phyloP scores from a whole-genome alignment of 2,329 filamentous ascomycete genomes.

The Myriosclerotinia duriaeana region DNA sequence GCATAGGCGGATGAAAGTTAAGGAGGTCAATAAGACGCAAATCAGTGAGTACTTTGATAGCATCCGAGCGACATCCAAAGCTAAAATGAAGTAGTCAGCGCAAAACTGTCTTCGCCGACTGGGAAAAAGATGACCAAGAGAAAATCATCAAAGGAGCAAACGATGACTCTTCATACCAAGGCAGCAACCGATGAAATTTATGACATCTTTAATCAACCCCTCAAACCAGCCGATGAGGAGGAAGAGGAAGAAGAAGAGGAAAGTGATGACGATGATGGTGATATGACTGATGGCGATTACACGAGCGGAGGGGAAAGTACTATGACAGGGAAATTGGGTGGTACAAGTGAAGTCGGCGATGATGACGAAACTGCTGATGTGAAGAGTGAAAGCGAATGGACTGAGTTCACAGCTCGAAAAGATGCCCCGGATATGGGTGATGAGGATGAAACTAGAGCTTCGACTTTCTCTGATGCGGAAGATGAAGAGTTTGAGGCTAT shows the following conservation, averaged over 20 bases:
- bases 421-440: constrained; percentile 57
- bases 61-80: background rate
- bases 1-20: constrained; percentile 71
- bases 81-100: constrained; percentile 67
- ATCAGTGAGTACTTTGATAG: constrained; percentile 67
- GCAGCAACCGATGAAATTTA: constrained; percentile 98
- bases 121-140: constrained; percentile 80
- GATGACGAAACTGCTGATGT: constrained; percentile 57
- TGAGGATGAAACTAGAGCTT: constrained; percentile 45
- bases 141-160: constrained; percentile 67
- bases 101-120: constrained; percentile 86
- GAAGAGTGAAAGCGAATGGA: constrained; percentile 78
- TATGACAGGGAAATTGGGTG: constrained; percentile 69
- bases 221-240: constrained; percentile 46
- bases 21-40: constrained; percentile 88
- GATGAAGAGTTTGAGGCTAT: constrained; percentile 39
- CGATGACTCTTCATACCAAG: constrained; percentile 94
- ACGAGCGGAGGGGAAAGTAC: constrained; percentile 85
- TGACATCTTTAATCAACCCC: constrained; percentile 89
- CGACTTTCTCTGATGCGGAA: constrained; percentile 44
- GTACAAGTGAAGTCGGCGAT: constrained; percentile 59
- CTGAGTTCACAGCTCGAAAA: constrained; percentile 76
- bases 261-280: constrained; percentile 61
- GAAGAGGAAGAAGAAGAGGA: constrained; percentile 44
- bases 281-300: constrained; percentile 69